phyloP scores from a whole-genome alignment of 768 basidiomycete genomes.

The Steccherinum ochraceum region DNA sequence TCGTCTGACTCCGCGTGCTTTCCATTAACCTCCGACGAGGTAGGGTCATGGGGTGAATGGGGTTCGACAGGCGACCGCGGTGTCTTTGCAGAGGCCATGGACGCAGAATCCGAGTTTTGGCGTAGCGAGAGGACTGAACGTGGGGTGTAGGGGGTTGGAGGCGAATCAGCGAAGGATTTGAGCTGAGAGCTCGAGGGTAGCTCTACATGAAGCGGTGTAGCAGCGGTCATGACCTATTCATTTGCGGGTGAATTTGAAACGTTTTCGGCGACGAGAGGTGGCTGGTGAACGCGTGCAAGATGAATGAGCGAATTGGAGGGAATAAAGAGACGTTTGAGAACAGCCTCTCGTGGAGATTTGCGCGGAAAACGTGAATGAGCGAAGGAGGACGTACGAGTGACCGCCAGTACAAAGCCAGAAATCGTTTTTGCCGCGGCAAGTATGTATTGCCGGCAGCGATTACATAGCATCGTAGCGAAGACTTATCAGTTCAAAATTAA shows the following conservation, averaged over 20 bases:
- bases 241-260: constrained; percentile 1
- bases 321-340: constrained; percentile 30
- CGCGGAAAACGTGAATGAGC: no score
- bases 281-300: neutral
- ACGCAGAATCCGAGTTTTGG: constrained; percentile 6
- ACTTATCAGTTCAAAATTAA: no score
- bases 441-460: no score
- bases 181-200: constrained; percentile 6
- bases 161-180: constrained; percentile 4
- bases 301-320: neutral
- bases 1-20: neutral
- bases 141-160: constrained; percentile 10
- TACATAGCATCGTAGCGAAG: no score
- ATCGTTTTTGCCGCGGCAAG: no score
- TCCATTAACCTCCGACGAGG: neutral
- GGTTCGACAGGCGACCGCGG: constrained; percentile 1
- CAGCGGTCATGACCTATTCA: constrained; percentile 13
- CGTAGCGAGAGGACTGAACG: neutral
- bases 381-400: no score
- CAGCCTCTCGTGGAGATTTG: no score
- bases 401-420: no score
- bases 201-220: constrained; percentile 9
- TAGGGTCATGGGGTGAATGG: neutral
- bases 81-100: neutral
- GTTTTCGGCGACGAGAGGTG: neutral